These are phyloP conservation scores for Myriosclerotinia duriaeana DNA, from an alignment of 2,329 filamentous ascomycete genomes.

Conservation along the genomic window DNA sequence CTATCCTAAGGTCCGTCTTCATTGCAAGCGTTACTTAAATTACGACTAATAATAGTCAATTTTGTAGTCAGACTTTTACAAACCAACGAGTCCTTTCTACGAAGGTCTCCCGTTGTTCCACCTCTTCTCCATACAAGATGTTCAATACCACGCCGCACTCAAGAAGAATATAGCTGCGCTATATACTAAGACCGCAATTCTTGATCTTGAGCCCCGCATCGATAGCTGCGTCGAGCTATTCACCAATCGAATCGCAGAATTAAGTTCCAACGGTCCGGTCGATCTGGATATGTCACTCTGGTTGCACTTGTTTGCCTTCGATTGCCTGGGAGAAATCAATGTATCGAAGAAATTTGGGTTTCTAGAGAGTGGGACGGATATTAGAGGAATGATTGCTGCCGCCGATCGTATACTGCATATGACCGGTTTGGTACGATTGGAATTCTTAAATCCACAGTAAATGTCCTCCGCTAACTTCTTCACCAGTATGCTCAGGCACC, in stretches of 20 bases:
- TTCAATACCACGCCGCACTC: conserved; percentile 42
- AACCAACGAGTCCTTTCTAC: too few relatives aligned
- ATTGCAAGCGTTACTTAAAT: too few relatives aligned
- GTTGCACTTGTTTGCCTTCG: conserved; percentile 48
- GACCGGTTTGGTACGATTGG: too few relatives aligned
- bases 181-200: not conserved
- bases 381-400: conserved; percentile 36
- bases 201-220: not conserved
- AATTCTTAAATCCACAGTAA: too few relatives aligned
- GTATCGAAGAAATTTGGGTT: conserved; percentile 44
- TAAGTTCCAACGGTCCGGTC: conserved; percentile 21
- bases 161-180: not conserved
- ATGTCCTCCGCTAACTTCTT: too few relatives aligned
- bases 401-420: too few relatives aligned
- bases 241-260: not conserved
- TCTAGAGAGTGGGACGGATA: conserved; percentile 46
- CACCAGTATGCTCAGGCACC: too few relatives aligned
- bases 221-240: not conserved
- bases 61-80: too few relatives aligned
- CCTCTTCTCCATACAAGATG: conserved; percentile 36
- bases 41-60: too few relatives aligned
- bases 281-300: conserved; percentile 44
- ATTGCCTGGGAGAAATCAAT: conserved; percentile 53
- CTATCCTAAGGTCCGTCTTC: conserved; percentile 33
- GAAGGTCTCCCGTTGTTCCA: not conserved